A percentile compares a stretch with the other conserved stretches of the same genome.
Conservation (phyloP, 257 asterid genomes). For the Solanum appendiculatum region DNA sequence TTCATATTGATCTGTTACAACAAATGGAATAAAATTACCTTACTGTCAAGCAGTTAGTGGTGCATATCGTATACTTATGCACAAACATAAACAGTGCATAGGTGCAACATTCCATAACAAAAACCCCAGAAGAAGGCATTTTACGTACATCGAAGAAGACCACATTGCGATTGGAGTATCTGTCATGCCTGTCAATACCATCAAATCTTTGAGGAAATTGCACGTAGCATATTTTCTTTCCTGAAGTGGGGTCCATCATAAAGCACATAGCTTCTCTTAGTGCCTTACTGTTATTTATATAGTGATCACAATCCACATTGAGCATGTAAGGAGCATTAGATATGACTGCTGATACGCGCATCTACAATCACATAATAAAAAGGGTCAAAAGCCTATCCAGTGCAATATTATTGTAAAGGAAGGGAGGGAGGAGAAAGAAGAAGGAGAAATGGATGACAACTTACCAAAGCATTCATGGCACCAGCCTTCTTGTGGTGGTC, state of each 20-base stretch:
- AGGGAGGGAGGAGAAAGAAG: not conserved
- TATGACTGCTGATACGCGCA: slow-evolving; percentile 92
- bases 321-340: slow-evolving; percentile 93
- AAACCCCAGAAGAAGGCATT: not conserved
- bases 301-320: slow-evolving; percentile 98
- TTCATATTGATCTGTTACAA: slow-evolving; percentile 77
- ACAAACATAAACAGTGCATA: not conserved
- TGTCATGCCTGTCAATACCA: slow-evolving; percentile 89
- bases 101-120: not conserved
- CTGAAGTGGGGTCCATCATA: slow-evolving; percentile 99
- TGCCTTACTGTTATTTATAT: slow-evolving; percentile 92
- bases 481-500: slow-evolving; percentile 99
- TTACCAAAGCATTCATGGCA: slow-evolving; percentile 96
- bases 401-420: not conserved
- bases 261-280: slow-evolving; percentile 96
- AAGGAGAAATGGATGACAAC: not conserved
- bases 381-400: not conserved
- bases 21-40: slow-evolving; percentile 7
- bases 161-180: slow-evolving; percentile 92
- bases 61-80: not conserved
- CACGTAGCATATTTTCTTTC: slow-evolving; percentile 93
- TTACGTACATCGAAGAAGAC: slow-evolving; percentile 86
- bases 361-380: slow-evolving; percentile 27
- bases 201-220: slow-evolving; percentile 97
- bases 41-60: not conserved